These are phyloP conservation scores for Coniophora puteana DNA, from an alignment of 1,284 basidiomycete genomes.

Conservation along the genomic window DNA sequence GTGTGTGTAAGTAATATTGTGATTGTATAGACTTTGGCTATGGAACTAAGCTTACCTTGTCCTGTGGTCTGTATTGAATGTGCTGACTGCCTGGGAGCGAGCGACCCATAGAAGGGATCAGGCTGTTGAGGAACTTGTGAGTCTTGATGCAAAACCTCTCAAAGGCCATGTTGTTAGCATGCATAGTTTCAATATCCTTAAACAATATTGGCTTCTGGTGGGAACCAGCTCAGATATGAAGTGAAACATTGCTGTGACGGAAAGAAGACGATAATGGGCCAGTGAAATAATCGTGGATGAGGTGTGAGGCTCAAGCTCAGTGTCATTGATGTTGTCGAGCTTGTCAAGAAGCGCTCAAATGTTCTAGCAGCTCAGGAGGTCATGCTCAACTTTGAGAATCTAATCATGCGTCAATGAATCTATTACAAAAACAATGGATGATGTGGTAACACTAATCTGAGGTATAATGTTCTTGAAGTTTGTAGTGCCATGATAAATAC, in stretches of 20 bases:
- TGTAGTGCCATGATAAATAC: constrained; percentile 16
- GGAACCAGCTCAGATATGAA: constrained; percentile 12
- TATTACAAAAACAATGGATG: no score
- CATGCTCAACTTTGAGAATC: constrained; percentile 23
- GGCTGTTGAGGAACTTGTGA: constrained; percentile 13
- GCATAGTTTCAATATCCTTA: constrained; percentile 10
- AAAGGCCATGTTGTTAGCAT: constrained; percentile 11
- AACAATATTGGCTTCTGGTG: constrained; percentile 10
- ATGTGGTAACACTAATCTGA: constrained; percentile 15
- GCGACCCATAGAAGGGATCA: constrained; percentile 8
- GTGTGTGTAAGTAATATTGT: not conserved
- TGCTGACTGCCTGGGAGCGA: constrained; percentile 11
- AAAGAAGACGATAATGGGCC: no score
- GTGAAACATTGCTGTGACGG: no score
- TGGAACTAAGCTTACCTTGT: constrained; percentile 8
- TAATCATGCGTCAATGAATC: constrained; percentile 10
- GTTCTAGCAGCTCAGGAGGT: no score
- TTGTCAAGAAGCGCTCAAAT: no score
- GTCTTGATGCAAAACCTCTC: constrained; percentile 17
- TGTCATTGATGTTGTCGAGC: no score
- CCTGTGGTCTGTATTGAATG: constrained; percentile 8
- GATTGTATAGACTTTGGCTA: not conserved
- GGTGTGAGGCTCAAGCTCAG: no score
- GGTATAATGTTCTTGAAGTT: constrained; percentile 25
- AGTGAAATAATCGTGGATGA: no score